A percentile compares a stretch with the other conserved stretches of the same genome.
These are phyloP conservation scores for Didymella keratinophila DNA, from an alignment of 2,329 filamentous ascomycete species.

Conservation along the genomic window DNA sequence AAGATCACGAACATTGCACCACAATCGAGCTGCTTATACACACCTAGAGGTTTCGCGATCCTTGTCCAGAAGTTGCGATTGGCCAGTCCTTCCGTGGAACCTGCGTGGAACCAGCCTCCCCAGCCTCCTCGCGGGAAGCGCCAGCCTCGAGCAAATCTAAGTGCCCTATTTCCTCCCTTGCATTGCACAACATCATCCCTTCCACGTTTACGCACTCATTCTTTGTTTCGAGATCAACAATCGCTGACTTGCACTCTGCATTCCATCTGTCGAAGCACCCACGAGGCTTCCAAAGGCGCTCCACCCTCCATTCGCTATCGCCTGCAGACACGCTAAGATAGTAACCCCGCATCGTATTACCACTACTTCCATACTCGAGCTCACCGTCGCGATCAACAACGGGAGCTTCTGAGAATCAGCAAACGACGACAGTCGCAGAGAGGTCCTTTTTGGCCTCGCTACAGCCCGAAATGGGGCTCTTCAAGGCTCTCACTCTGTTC, in stretches of 20 bases:
- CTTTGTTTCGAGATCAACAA: conserved; percentile 23
- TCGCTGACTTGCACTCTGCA: conserved; percentile 15
- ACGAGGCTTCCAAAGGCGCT: conserved; percentile 7
- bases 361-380: conserved; percentile 8
- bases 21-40: neutral
- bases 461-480: conserved; percentile 37
- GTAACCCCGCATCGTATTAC: conserved; percentile 22
- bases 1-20: conserved; percentile 2
- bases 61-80: conserved; percentile 1
- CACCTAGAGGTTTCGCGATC: conserved; percentile 5
- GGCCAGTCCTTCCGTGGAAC: conserved; percentile 6
- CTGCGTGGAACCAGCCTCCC: conserved; percentile 24
- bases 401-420: neutral
- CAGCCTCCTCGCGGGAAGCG: conserved; percentile 17
- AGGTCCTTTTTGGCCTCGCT: conserved; percentile 5
- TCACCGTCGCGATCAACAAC: conserved; percentile 5
- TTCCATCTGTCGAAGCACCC: conserved; percentile 19
- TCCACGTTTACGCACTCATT: conserved; percentile 14
- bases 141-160: conserved; percentile 41
- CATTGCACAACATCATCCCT: conserved; percentile 24
- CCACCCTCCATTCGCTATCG: conserved; percentile 20
- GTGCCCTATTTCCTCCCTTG: conserved; percentile 42
- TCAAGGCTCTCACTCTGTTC: conserved; percentile 71
- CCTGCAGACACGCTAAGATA: conserved; percentile 23
- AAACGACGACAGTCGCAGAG: neutral